Evolutionary conservation across 805 yeast species (phyloP), one percentile per base, ranked within the genome.

Genomic region (Millerozyma acaciae): DNA sequence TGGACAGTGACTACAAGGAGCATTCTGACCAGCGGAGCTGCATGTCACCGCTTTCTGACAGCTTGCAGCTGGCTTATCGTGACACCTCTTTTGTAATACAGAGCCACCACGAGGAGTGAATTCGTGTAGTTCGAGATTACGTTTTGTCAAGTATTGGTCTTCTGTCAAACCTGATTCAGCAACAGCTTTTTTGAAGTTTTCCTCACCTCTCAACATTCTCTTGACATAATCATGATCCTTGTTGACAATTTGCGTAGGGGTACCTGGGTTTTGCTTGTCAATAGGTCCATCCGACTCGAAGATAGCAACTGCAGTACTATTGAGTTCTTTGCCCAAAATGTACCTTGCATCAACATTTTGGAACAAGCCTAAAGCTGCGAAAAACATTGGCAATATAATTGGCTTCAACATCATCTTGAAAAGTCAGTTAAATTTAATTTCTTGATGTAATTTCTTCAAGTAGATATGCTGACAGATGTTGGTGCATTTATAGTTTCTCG

Each of bases 51-150:
- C 26, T n/a, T 23, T 15, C 7, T 7, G 7, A 10, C 26, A 23
- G 13, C 26, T 23, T n/a, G 10, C 13, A 8, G 26, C 26, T 7
- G 26, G 26, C 12, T 23, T 23, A 12, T 23, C 13, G 13, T n/a
- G 10, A 15, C 26, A 23, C 13, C 26, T 23, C 26, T 23, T 23
- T 15, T 23, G 12, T 15, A 23, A 23, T 15, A 23, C 26, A 23
- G 26, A 23, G 13, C 26, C 26, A 7, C 26, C 26, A 10, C 7
- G 26, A 7, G 26, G 26, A 23, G 26, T 23, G 13, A 23, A 23
- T 15, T 23, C 26, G 13, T 23, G 10, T 15, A 23, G 10, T 15
- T 23, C 15, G 13, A 23, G 7, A 23, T 23, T 15, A 8, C 26
- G 7, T 23, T 15, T 23, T 10, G 10, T 23, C 26, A 23, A 23